phyloP scores from a whole-genome alignment of 805 yeast genomes.

The Ogataea degrootiae region DNA sequence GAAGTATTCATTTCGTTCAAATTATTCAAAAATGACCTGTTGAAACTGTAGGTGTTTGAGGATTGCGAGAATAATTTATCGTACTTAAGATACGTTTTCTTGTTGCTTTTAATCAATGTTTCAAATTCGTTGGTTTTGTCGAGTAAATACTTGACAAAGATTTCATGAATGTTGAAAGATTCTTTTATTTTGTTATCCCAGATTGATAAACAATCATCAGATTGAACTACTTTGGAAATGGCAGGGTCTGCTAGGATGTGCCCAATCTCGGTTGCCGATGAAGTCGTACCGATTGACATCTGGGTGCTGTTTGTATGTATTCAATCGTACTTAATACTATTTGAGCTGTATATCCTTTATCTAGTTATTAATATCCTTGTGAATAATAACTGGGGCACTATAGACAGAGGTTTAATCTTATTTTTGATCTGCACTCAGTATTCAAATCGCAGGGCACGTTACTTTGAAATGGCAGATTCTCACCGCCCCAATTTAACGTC shows the following conservation, averaged over 20 bases:
- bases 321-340: background rate
- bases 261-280: slow-evolving; percentile 1
- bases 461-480: too few relatives aligned
- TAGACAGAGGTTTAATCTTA: too few relatives aligned
- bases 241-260: background rate
- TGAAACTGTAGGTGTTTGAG: background rate
- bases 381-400: too few relatives aligned
- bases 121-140: slow-evolving; percentile 1
- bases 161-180: background rate
- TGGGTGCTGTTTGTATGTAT: background rate
- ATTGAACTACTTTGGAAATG: background rate
- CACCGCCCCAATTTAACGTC: too few relatives aligned
- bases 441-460: too few relatives aligned
- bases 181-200: background rate
- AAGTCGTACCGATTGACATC: background rate
- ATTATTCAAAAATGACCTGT: background rate
- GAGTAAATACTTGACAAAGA: slow-evolving; percentile 1
- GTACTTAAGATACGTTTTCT: background rate
- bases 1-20: slow-evolving; percentile 1
- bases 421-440: too few relatives aligned
- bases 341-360: too few relatives aligned
- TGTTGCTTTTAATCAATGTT: background rate
- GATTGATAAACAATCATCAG: background rate
- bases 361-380: too few relatives aligned
- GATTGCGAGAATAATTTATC: background rate